Percentiles rank a stretch among this genome's conserved stretches.
Conservation (phyloP, 75 land plant genomes). For the Selaginella moellendorffii region DNA sequence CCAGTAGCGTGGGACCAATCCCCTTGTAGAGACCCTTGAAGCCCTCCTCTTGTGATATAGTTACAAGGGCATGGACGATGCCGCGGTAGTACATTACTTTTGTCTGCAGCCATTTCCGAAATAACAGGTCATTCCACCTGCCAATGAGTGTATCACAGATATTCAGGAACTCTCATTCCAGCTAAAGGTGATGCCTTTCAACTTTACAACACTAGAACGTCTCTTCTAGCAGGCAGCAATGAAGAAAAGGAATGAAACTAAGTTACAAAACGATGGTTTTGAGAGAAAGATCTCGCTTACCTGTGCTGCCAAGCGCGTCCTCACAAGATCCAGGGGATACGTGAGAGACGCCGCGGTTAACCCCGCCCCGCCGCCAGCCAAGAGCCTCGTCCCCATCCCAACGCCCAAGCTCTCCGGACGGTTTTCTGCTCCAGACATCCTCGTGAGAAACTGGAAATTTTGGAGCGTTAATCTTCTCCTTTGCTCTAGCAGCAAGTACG, state of each 20-base stretch:
- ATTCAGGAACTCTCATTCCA: background rate
- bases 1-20: slow-evolving; percentile 10
- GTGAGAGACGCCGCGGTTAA: slow-evolving; percentile 80
- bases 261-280: too few species aligned
- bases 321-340: slow-evolving; percentile 83
- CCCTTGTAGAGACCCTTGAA: slow-evolving; percentile 10
- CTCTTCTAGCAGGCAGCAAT: too few species aligned
- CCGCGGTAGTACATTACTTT: slow-evolving; percentile 75
- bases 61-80: slow-evolving; percentile 43
- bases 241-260: too few species aligned
- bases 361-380: slow-evolving; percentile 81
- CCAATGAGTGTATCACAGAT: background rate
- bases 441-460: slow-evolving; percentile 31
- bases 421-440: slow-evolving; percentile 26
- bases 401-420: slow-evolving; percentile 34
- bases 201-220: too few species aligned
- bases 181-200: too few species aligned
- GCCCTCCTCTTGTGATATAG: slow-evolving; percentile 10
- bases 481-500: background rate
- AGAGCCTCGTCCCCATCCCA: slow-evolving; percentile 44
- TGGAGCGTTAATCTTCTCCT: background rate
- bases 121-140: background rate
- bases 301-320: slow-evolving; percentile 94
- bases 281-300: slow-evolving; percentile 25
- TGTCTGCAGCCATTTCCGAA: slow-evolving; percentile 38